phyloP scores from a whole-genome alignment of 2,329 filamentous ascomycete species.

The Neocatenulostroma microsporum region DNA sequence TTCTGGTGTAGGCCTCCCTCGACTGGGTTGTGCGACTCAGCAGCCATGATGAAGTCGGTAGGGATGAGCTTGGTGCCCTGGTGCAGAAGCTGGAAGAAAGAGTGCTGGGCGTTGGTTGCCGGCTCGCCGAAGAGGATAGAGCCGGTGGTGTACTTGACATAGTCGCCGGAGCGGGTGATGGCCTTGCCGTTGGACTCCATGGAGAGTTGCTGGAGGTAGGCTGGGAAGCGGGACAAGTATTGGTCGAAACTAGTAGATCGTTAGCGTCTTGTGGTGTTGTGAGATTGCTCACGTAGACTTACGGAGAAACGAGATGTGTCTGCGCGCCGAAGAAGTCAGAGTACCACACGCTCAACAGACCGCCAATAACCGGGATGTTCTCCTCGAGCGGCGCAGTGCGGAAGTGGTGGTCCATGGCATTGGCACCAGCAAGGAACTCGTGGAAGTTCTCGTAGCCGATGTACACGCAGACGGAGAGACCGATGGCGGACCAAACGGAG shows the following conservation, averaged over 20 bases:
- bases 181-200: slow-evolving; percentile 99
- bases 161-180: slow-evolving; percentile 76
- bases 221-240: slow-evolving; percentile 97
- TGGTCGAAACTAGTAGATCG: slow-evolving; percentile 69
- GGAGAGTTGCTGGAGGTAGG: slow-evolving; percentile 96
- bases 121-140: slow-evolving; percentile 96
- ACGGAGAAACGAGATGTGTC: slow-evolving; percentile 94
- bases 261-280: slow-evolving; percentile 14
- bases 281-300: slow-evolving; percentile 36
- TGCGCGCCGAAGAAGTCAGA: slow-evolving; percentile 98
- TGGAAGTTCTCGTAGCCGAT: slow-evolving; percentile 97
- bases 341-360: slow-evolving; percentile 96
- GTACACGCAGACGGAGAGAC: slow-evolving; percentile 86
- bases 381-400: slow-evolving; percentile 78
- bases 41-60: slow-evolving; percentile 94
- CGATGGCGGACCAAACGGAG: slow-evolving; percentile 98
- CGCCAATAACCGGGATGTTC: slow-evolving; percentile 90
- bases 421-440: slow-evolving; percentile 86
- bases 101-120: slow-evolving; percentile 98
- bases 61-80: slow-evolving; percentile 99
- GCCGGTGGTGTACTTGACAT: slow-evolving; percentile 96
- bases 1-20: slow-evolving; percentile 90
- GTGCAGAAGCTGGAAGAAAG: slow-evolving; percentile 99
- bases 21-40: slow-evolving; percentile 93
- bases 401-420: slow-evolving; percentile 99